These are phyloP conservation scores for Bothriochloa decipiens DNA, from an alignment of 176 grass and related monocot species.

Conservation along the genomic window DNA sequence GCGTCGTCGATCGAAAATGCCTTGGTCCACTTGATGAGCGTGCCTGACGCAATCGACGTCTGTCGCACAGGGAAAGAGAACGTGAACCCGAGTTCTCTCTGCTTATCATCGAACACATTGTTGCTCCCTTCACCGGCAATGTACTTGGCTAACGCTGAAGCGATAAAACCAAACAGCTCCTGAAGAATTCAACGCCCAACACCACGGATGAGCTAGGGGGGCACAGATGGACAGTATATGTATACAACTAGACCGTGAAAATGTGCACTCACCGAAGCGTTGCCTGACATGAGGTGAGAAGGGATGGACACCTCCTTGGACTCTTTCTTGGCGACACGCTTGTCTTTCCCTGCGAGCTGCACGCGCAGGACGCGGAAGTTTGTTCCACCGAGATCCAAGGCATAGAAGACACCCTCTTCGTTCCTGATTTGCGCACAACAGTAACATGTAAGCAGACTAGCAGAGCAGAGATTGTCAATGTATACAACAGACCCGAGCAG, in stretches of 20 bases:
- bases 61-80: conserved; percentile 94
- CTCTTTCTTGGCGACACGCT: conserved; percentile 52
- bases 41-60: conserved; percentile 69
- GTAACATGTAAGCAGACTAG: neutral
- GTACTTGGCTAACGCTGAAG: conserved; percentile 51
- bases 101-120: conserved; percentile 17
- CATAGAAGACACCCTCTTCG: conserved; percentile 77
- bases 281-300: conserved; percentile 76
- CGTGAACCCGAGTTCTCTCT: conserved; percentile 80
- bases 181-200: conserved; percentile 7
- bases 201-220: neutral
- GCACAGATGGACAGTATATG: neutral
- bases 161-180: conserved; percentile 84
- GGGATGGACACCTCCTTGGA: conserved; percentile 75
- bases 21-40: conserved; percentile 95
- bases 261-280: conserved; percentile 28
- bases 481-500: neutral
- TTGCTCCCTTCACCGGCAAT: conserved; percentile 45
- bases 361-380: conserved; percentile 86
- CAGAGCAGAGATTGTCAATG: neutral
- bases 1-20: conserved; percentile 70
- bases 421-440: conserved; percentile 31
- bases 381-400: conserved; percentile 82
- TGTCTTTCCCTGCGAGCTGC: conserved; percentile 63
- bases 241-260: too few species aligned